Evolutionary conservation across 2,329 filamentous ascomycete species (phyloP).

Genomic region (Microcyclospora tardicrescens): DNA sequence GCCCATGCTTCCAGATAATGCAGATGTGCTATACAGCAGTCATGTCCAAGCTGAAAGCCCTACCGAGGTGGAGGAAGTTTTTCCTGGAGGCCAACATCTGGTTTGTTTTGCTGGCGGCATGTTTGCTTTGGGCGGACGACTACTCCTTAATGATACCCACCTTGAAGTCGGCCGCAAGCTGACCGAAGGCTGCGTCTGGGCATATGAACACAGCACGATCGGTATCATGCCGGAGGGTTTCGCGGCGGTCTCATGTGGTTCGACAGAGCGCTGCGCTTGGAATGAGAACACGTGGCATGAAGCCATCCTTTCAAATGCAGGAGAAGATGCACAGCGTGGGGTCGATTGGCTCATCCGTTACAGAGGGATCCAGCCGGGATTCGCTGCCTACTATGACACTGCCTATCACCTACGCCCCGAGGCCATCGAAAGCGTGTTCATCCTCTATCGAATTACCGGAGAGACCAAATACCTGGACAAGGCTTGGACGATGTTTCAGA

Average conservation of each 20-base stretch:
- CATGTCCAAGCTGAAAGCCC: constrained; percentile 25
- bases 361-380: constrained; percentile 30
- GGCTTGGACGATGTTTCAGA: constrained; percentile 39
- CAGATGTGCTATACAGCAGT: constrained; percentile 36
- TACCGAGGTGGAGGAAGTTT: constrained; percentile 21
- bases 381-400: constrained; percentile 30
- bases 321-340: constrained; percentile 11
- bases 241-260: constrained; percentile 37
- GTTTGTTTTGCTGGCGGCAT: constrained; percentile 50
- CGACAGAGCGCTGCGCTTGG: not conserved
- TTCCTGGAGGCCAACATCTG: constrained; percentile 44
- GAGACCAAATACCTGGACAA: constrained; percentile 33
- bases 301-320: constrained; percentile 36
- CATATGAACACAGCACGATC: constrained; percentile 42
- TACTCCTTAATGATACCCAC: constrained; percentile 43
- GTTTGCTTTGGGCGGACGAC: constrained; percentile 46
- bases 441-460: constrained; percentile 48
- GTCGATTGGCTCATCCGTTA: constrained; percentile 24
- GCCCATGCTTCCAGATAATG: constrained; percentile 34
- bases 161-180: constrained; percentile 44
- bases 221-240: constrained; percentile 52
- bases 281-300: constrained; percentile 38
- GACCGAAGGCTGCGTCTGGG: constrained; percentile 50
- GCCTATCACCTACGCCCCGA: constrained; percentile 40
- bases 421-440: constrained; percentile 49